Evolutionary conservation across 208 protist genomes (phyloP).

Genomic region (Acanthamoeba healyi): DNA sequence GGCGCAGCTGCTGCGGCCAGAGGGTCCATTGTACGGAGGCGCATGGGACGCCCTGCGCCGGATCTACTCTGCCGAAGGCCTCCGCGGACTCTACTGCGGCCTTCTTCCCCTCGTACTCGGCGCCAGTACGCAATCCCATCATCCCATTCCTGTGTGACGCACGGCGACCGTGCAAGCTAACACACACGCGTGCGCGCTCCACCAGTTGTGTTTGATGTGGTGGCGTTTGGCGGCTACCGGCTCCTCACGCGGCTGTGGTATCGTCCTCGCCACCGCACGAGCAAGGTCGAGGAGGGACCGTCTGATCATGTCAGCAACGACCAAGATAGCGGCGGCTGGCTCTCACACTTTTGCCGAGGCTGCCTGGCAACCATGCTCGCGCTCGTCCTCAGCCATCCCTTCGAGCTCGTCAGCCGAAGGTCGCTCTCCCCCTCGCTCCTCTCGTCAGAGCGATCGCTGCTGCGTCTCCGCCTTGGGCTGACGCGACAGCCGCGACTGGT

Average conservation of each 20-base stretch:
- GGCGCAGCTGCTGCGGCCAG: slow-evolving; percentile 5
- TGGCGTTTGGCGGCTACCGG: background rate
- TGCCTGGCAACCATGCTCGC: background rate
- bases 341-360: background rate
- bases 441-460: too few species aligned
- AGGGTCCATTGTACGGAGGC: background rate
- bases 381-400: background rate
- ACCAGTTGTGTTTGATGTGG: slow-evolving; percentile 10
- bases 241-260: background rate
- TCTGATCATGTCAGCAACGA: background rate
- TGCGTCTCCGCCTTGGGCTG: background rate
- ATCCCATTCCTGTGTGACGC: background rate
- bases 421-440: background rate
- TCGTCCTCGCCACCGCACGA: background rate
- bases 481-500: background rate
- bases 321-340: background rate
- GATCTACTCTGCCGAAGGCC: background rate
- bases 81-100: slow-evolving; percentile 13
- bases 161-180: background rate
- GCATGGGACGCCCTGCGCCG: background rate
- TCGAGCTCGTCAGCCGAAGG: slow-evolving; percentile 27
- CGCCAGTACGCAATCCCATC: slow-evolving; percentile 6
- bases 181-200: background rate
- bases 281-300: background rate
- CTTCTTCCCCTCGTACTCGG: background rate